phyloP scores from a whole-genome alignment of 2,329 filamentous ascomycete genomes.

The Aspergillus alliaceus region DNA sequence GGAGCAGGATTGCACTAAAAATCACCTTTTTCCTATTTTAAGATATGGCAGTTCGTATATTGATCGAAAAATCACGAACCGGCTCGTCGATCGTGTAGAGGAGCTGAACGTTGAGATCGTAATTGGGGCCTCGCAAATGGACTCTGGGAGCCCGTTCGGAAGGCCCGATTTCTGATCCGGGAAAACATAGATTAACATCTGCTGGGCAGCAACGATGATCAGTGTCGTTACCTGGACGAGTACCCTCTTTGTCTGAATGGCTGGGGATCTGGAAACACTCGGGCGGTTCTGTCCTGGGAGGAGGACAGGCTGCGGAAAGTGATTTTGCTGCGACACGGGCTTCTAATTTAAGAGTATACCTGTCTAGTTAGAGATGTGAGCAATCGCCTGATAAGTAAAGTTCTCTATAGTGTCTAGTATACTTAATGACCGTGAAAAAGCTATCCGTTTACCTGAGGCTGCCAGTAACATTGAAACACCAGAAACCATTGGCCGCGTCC shows the following conservation, averaged over 20 bases:
- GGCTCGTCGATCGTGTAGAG: background rate
- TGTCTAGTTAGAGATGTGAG: background rate
- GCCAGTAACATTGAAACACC: background rate
- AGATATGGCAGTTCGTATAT: background rate
- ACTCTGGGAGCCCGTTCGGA: background rate
- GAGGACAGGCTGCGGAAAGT: background rate
- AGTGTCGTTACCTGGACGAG: background rate
- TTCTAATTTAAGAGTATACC: background rate
- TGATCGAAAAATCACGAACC: background rate
- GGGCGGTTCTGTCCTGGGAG: background rate
- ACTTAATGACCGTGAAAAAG: background rate
- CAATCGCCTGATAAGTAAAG: background rate
- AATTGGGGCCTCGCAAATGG: background rate
- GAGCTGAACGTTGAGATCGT: background rate
- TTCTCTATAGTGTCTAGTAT: background rate
- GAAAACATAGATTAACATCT: background rate
- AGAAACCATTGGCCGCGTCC: background rate
- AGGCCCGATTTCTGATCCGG: background rate
- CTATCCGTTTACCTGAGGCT: background rate
- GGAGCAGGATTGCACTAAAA: background rate
- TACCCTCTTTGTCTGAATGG: background rate
- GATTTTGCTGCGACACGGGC: background rate
- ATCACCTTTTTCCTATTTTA: background rate
- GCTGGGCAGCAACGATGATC: background rate
- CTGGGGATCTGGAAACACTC: background rate